Evolutionary conservation across 2,329 filamentous ascomycete species (phyloP), one percentile per base, ranked within the genome.

Genomic region (Fusarium sp.): DNA sequence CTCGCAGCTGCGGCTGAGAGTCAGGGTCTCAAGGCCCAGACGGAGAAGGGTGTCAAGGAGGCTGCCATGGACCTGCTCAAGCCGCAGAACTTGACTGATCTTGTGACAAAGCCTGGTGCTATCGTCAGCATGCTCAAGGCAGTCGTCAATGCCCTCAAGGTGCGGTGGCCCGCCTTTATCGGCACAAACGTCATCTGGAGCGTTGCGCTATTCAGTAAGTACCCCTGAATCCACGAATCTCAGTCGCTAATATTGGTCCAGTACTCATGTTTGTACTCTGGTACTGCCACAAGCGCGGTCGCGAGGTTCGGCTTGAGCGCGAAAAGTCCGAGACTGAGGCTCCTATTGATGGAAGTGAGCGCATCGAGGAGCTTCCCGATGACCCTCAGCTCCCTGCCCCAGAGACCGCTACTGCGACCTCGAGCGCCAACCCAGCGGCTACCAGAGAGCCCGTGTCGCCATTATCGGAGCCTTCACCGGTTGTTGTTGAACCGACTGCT

Each of bases 211-310:
- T 97, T 97, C 79, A 87, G 94, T 96, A 88, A 87, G 93, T 80
- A 31, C 47, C 18, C 18, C 22, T 24, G 27, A 6, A 18, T 40
- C 22, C 18, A 5, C 31, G 6, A 11, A n/a, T 27, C 11, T 8
- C n/a, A 35, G 22, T 50, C 34, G 16, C 69, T 72, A 56, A 74
- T 35, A 20, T 4, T 14, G 7, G 2, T 16, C 71, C 65, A 93
- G 94, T 98, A 64, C 88, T 98, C 18, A 89, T 99, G 66, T 96
- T 98, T 80, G 94, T 97, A 52, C 92, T 98, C 78, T 99, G 96
- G 95, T 99, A 98, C 84, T 98, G 95, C 84, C 93, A 98, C 84
- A 98, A 98, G 86, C 93, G 96, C 63, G 96, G 96, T 42, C 91
- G 91, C 52, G 96, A 99, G 84, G 92, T 91, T 8, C 90, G 96